A percentile compares a stretch with the other conserved stretches of the same genome.
Conservation (phyloP, 2,329 filamentous ascomycete species). For the Botrytis cinerea region DNA sequence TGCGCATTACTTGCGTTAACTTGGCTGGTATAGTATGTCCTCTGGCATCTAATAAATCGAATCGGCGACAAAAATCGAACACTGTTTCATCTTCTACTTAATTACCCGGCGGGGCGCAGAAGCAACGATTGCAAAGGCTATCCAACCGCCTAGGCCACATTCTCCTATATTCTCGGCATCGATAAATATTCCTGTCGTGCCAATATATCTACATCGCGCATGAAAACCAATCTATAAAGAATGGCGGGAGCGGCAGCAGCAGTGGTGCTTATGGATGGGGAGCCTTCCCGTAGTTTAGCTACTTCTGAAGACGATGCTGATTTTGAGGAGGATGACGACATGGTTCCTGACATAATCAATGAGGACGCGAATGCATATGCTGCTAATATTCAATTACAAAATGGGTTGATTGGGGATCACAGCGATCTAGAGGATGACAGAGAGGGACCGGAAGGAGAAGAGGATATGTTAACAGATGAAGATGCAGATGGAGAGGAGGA, state of each 20-base stretch:
- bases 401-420: conserved; percentile 38
- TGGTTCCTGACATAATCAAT: conserved; percentile 34
- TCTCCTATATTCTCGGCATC: background rate
- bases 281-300: conserved; percentile 41
- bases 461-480: conserved; percentile 35
- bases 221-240: conserved; percentile 22
- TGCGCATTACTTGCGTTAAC: background rate
- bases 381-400: conserved; percentile 42
- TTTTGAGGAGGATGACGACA: conserved; percentile 42
- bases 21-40: background rate
- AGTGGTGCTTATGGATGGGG: conserved; percentile 38
- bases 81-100: background rate
- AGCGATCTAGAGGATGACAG: conserved; percentile 31
- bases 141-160: background rate
- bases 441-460: conserved; percentile 39
- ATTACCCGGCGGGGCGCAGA: conserved; percentile 8
- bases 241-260: conserved; percentile 24
- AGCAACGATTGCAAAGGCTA: background rate
- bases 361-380: conserved; percentile 40
- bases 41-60: conserved; percentile 8
- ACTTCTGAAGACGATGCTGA: conserved; percentile 43
- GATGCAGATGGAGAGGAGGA: conserved; percentile 45
- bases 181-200: background rate
- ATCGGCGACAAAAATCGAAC: background rate
- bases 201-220: conserved; percentile 9